phyloP scores from a whole-genome alignment of 352 stramenopile genomes.

The Elongisporangium prolatum region DNA sequence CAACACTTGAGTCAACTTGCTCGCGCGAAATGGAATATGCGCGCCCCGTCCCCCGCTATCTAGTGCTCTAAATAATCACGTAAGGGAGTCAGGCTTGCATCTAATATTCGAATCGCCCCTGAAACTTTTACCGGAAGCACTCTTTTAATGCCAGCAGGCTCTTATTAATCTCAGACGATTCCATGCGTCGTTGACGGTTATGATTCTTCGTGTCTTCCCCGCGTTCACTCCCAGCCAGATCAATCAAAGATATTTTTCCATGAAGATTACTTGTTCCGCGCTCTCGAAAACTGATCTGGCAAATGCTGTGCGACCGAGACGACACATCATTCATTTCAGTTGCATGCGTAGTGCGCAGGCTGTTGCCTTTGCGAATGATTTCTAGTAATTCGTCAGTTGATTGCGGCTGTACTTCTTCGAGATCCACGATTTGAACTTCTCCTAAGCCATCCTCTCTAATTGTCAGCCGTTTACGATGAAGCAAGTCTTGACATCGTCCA shows the following conservation, averaged over 20 bases:
- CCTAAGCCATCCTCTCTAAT: slow-evolving; percentile 93
- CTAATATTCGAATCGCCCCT: not conserved
- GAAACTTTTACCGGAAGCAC: slow-evolving; percentile 83
- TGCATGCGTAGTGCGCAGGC: slow-evolving; percentile 92
- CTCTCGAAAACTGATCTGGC: slow-evolving; percentile 87
- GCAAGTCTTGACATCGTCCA: slow-evolving; percentile 93
- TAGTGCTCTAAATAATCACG: slow-evolving; percentile 55
- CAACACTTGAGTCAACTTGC: slow-evolving; percentile 97
- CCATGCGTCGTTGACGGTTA: slow-evolving; percentile 90
- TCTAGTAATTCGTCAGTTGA: slow-evolving; percentile 89
- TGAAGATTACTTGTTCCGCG: slow-evolving; percentile 38
- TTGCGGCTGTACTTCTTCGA: slow-evolving; percentile 89
- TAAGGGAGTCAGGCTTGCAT: no score
- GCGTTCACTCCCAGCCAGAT: slow-evolving; percentile 95
- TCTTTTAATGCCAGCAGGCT: slow-evolving; percentile 96
- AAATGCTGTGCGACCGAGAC: slow-evolving; percentile 94
- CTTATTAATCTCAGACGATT: slow-evolving; percentile 98
- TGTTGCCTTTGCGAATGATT: slow-evolving; percentile 91
- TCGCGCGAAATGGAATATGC: slow-evolving; percentile 95
- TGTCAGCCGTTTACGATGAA: slow-evolving; percentile 87
- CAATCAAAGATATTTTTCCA: slow-evolving; percentile 94
- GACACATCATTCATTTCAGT: slow-evolving; percentile 96
- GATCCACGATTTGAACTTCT: slow-evolving; percentile 94
- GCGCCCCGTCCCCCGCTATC: slow-evolving; percentile 85
- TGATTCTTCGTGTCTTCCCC: slow-evolving; percentile 94